Conservation (phyloP, 371 early-diverging fungal species). For the Mucor irregularis region DNA sequence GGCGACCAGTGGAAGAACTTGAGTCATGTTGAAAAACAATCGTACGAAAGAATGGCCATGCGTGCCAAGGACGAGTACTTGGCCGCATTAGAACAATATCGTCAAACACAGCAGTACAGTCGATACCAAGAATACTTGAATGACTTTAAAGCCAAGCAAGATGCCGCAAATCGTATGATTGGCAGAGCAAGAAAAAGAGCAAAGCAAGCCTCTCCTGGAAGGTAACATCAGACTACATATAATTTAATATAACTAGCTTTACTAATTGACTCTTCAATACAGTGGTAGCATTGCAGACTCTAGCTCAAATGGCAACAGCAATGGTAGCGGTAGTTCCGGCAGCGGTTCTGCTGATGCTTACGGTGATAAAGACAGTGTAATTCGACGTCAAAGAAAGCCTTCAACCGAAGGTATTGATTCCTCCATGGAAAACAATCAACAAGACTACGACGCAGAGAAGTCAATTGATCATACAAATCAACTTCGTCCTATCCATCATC, state of each 20-base stretch:
- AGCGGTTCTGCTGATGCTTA: conserved; percentile 31
- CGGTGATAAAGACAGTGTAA: conserved; percentile 14
- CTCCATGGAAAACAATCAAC: neutral
- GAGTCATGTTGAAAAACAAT: conserved; percentile 31
- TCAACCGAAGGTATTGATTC: conserved; percentile 3
- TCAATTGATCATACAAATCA: neutral
- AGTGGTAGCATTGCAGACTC: conserved; percentile 38
- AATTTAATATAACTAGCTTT: neutral
- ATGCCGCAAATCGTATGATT: conserved; percentile 25
- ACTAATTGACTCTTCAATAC: neutral
- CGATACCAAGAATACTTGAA: conserved; percentile 46
- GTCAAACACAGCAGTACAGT: conserved; percentile 28
- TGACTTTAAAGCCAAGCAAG: conserved; percentile 48
- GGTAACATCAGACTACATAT: conserved; percentile 5
- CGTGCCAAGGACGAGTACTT: conserved; percentile 42
- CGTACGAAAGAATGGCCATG: conserved; percentile 41
- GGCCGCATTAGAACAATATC: conserved; percentile 30
- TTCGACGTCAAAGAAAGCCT: conserved; percentile 9
- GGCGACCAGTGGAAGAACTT: conserved; percentile 55
- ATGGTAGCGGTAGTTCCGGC: conserved; percentile 33
- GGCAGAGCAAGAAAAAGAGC: conserved; percentile 25
- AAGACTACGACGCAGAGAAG: neutral
- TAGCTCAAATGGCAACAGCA: conserved; percentile 42
- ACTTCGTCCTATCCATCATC: neutral
- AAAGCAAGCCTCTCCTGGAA: conserved; percentile 30